These are phyloP conservation scores for Verticillium alfalfae DNA, from an alignment of 2,329 filamentous ascomycete genomes.

Conservation along the genomic window DNA sequence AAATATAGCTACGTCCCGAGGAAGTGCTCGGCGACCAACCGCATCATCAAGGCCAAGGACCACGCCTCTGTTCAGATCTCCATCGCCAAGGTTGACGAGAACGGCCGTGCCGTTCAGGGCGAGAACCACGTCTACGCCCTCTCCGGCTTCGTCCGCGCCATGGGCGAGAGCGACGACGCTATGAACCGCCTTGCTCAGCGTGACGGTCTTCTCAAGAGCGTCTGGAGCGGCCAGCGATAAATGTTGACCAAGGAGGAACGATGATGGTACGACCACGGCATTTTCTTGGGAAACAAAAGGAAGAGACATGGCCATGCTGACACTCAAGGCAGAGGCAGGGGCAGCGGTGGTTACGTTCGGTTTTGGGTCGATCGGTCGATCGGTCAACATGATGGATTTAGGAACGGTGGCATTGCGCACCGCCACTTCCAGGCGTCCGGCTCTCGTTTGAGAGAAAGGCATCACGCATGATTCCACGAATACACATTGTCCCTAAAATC, in stretches of 20 bases:
- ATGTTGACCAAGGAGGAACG: slow-evolving; percentile 13
- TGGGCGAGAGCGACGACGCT: slow-evolving; percentile 96
- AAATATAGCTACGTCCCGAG: slow-evolving; percentile 82
- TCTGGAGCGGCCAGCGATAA: slow-evolving; percentile 78
- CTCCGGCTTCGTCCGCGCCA: slow-evolving; percentile 93
- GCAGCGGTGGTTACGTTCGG: slow-evolving; percentile 5
- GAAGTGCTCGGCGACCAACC: slow-evolving; percentile 98
- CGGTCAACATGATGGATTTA: slow-evolving; percentile 14
- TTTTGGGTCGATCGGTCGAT: slow-evolving; percentile 9
- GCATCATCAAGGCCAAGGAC: slow-evolving; percentile 99
- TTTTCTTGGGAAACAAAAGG: background rate
- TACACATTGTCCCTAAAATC: slow-evolving; percentile 6
- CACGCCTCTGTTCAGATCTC: slow-evolving; percentile 97
- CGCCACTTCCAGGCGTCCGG: slow-evolving; percentile 39
- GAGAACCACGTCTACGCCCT: slow-evolving; percentile 98
- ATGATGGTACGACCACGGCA: slow-evolving; percentile 1
- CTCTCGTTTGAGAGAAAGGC: slow-evolving; percentile 20
- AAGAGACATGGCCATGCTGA: background rate
- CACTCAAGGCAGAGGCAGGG: background rate
- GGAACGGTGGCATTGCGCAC: slow-evolving; percentile 12
- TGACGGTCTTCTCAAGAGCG: slow-evolving; percentile 93
- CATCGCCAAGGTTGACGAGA: slow-evolving; percentile 98
- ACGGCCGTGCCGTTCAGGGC: slow-evolving; percentile 85
- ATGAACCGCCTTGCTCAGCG: slow-evolving; percentile 94
- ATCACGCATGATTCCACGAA: slow-evolving; percentile 13